Percentiles rank a stretch among this genome's conserved stretches.
These are phyloP conservation scores for Canariomyces notabilis DNA, from an alignment of 2,329 filamentous ascomycete genomes.

Conservation along the genomic window DNA sequence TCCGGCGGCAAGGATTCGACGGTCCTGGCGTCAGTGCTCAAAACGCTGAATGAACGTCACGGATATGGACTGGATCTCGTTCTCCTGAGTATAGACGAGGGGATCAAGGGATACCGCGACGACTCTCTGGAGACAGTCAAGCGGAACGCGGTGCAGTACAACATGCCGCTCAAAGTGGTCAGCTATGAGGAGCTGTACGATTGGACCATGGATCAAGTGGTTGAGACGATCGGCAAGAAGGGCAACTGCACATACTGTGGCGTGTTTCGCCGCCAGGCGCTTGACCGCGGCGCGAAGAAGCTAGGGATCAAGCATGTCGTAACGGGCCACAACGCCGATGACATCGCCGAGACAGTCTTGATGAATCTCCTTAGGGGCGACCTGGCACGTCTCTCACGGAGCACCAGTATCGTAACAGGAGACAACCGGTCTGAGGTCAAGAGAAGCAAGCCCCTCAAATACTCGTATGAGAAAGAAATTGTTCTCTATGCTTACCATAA, in stretches of 20 bases:
- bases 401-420: slow-evolving; percentile 83
- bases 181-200: slow-evolving; percentile 93
- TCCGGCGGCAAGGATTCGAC: slow-evolving; percentile 98
- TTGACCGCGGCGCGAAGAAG: slow-evolving; percentile 86
- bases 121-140: slow-evolving; percentile 96
- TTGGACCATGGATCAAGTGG: slow-evolving; percentile 99
- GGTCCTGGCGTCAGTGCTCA: slow-evolving; percentile 88
- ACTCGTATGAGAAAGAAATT: slow-evolving; percentile 98
- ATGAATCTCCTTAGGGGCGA: slow-evolving; percentile 96
- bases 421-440: slow-evolving; percentile 80
- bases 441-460: slow-evolving; percentile 93
- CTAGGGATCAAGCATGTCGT: slow-evolving; percentile 89
- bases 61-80: slow-evolving; percentile 81
- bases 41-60: slow-evolving; percentile 87
- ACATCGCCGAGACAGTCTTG: slow-evolving; percentile 92
- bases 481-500: slow-evolving; percentile 97
- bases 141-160: slow-evolving; percentile 84
- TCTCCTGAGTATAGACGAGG: slow-evolving; percentile 89
- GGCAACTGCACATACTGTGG: slow-evolving; percentile 99
- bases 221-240: slow-evolving; percentile 93
- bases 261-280: slow-evolving; percentile 87
- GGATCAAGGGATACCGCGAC: slow-evolving; percentile 94
- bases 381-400: slow-evolving; percentile 76
- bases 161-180: slow-evolving; percentile 85
- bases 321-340: slow-evolving; percentile 95